Base-by-base conservation (phyloP, 1,284 basidiomycete species). In the Pisolithus thermaeus region DNA sequence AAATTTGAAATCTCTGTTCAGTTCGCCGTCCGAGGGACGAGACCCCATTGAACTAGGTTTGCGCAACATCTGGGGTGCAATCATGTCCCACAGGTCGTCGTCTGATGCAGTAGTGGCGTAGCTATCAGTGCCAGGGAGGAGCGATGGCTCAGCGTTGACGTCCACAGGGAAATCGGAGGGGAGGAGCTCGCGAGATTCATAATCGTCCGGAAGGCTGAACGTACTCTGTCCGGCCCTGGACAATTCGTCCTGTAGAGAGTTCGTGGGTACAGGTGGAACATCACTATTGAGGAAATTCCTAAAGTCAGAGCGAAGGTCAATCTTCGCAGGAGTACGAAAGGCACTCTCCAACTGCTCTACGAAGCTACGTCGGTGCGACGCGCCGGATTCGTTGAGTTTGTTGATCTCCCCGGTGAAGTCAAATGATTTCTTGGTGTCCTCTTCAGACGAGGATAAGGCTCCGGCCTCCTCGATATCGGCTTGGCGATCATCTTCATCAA, bases 391-490 rank as follows among this genome's bases (percentile, higher is more conserved):
- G 52, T 84, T 84, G 41, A 93, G 75, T 56, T 74, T 80, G 62
- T 78, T 73, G 46, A 90, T 72, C 66, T 92, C 91, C 22, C 81
- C 84, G 0, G 90, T 92, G 61, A 93, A 94, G 64, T 93, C 90
- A 58, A 93, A 94, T 1, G 85, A 88, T 59, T 79, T 82, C 67
- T 84, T 86, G 1, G 87, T 88, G 53, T 83, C 79, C 47, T 84
- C 80, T 41, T 83, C 80, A 9, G 65, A 64, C 73, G 74, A 22
- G 65, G 56, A 50, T 4, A 52, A 57, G 55, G 49, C 63, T 57
- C 32, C 32, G 12, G 46, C 68, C 66, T 76, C 79, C 46, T 83
- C 79, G 11, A 75, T 60, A 40, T 79, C 76, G 0, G 64, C 69
- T 7, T 73, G 70, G 43, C 75, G 69, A 1, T 70, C 74, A 6